Base-by-base conservation (phyloP, 148 eudicot species). In the Fagopyrum esculentum region DNA sequence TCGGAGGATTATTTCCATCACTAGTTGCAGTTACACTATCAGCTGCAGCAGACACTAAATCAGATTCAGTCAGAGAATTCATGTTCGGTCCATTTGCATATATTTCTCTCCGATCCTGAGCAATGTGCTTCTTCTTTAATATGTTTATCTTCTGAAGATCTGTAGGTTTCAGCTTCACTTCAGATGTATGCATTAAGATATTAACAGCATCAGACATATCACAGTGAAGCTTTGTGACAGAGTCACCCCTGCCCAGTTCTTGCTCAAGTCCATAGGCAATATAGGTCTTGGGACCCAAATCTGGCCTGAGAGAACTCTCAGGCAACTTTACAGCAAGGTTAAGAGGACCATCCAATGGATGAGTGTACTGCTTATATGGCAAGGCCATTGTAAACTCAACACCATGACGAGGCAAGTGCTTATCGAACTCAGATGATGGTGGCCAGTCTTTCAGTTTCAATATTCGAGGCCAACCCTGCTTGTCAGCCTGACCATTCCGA, bases 361-460 rank as follows among this genome's bases (percentile, higher is more conserved):
- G 89, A 30, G 96, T 87, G 83, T 90, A 88, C 74, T 88, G 86
- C 82, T 90, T 90, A 71, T 87, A 90, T 9, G 96, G 92, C 82
- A 90, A 80, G 78, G 89, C 82, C 78, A 73, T 81, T 55, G 83
- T 73, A 63, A 88, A 88, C 79, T 90, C 96, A 54, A 84, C 90
- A 82, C 84, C 82, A 59, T 90, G 96, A 51, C 92, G 80, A 7
- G 96, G 96, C 57, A 88, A 55, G 68, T 80, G 81, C 72, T 76
- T 61, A 48, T 88, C 85, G 73, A 89, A 90, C 55, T 81, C 83
- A 69, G 85, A 81, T 50, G 88, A 83, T 9, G 89, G 90, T 11
- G 90, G 90, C 92, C 96, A 90, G 75, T 90, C 90, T 77, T 88
- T 87, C 81, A 90, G 80, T 81, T 90, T 90, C 75, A 88, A 71